Evolutionary conservation across 73 alveolate genomes (phyloP).

Genomic region (Tetrahymena elliotti): DNA sequence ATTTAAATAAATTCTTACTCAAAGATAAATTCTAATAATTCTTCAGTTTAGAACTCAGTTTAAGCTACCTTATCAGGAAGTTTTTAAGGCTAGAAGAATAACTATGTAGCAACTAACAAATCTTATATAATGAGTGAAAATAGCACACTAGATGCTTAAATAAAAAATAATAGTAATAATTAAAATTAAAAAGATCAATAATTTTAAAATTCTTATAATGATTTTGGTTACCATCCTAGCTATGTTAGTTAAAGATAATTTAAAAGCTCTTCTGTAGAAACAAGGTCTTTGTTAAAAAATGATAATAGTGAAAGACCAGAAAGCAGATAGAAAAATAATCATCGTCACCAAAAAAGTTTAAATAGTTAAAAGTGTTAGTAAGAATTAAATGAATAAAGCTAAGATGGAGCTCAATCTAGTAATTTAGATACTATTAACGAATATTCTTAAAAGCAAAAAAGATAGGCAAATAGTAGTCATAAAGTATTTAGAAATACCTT

Average conservation of each 20-base stretch:
- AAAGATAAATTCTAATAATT: background rate
- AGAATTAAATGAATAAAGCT: background rate
- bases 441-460: background rate
- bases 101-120: background rate
- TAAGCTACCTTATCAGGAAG: background rate
- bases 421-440: background rate
- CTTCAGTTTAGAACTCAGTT: background rate
- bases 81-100: background rate
- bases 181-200: background rate
- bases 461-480: background rate
- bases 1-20: background rate
- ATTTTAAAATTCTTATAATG: background rate
- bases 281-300: background rate
- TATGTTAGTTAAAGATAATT: background rate
- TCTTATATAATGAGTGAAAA: background rate
- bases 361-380: no score
- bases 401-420: background rate
- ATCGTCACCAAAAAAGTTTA: background rate
- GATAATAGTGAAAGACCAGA: background rate
- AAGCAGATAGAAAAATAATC: background rate
- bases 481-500: background rate
- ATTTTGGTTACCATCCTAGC: background rate
- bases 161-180: background rate
- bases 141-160: background rate
- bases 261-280: background rate